Conservation (phyloP, 2,329 filamentous ascomycete species). For the Pseudopyrenochaeta lycopersici region DNA sequence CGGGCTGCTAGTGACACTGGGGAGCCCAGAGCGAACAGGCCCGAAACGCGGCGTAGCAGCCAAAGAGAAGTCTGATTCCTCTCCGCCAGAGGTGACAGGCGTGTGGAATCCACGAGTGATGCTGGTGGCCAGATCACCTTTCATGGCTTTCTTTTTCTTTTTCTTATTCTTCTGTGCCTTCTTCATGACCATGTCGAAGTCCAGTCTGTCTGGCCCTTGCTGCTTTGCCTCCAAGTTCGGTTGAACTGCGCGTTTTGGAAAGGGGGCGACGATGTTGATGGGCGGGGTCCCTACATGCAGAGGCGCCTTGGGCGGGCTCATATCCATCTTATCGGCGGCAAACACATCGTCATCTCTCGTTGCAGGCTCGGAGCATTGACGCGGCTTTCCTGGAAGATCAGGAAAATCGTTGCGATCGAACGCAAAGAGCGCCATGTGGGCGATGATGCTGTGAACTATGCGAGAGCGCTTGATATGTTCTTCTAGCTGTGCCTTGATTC, state of each 20-base stretch:
- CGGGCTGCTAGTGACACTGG: slow-evolving; percentile 63
- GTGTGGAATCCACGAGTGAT: slow-evolving; percentile 61
- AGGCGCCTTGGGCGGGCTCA: slow-evolving; percentile 28
- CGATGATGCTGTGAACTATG: slow-evolving; percentile 13
- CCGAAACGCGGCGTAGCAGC: slow-evolving; percentile 54
- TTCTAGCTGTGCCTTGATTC: slow-evolving; percentile 23
- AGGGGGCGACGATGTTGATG: slow-evolving; percentile 46
- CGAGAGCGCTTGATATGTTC: slow-evolving; percentile 13
- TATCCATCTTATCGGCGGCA: slow-evolving; percentile 32
- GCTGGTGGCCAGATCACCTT: slow-evolving; percentile 42
- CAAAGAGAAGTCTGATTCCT: slow-evolving; percentile 62
- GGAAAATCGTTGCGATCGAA: slow-evolving; percentile 46
- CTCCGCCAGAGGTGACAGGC: slow-evolving; percentile 61
- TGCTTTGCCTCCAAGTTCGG: slow-evolving; percentile 31
- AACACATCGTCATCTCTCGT: slow-evolving; percentile 26
- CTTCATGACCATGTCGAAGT: slow-evolving; percentile 48
- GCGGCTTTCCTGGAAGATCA: slow-evolving; percentile 25
- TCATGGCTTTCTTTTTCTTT: slow-evolving; percentile 47
- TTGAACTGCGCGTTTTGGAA: slow-evolving; percentile 38
- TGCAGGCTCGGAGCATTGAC: slow-evolving; percentile 9
- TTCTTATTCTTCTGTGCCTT: slow-evolving; percentile 51
- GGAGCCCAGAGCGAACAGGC: slow-evolving; percentile 53
- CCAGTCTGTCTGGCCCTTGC: slow-evolving; percentile 46
- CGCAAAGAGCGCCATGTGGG: slow-evolving; percentile 44
- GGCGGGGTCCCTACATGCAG: slow-evolving; percentile 46